Evolutionary conservation across 164 flowering plant species (phyloP), one percentile per base, ranked within the genome.

Genomic region (Chloranthus sessilifolius): DNA sequence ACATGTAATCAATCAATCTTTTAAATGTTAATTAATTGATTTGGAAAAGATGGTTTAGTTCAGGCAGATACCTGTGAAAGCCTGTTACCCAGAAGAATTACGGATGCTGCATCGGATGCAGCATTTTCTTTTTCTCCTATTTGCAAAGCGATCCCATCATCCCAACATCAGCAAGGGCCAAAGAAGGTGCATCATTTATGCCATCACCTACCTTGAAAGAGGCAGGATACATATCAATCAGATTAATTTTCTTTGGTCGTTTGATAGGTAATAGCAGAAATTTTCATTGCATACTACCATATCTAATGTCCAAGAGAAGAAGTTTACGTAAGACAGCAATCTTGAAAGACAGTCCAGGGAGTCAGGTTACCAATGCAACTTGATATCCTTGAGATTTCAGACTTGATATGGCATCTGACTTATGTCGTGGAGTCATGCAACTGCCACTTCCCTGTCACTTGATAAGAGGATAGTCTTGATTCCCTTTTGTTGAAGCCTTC

Each of bases 391-490:
- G 67, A 20, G 67, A 64, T 69, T 82, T 86, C 48, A 87, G 74
- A 57, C 61, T 42, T 63, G 94, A 76, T 62, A 90, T 84, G 40
- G 57, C 61, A 50, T 49, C 73, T 40, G 80, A 75, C 68, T 90
- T 90, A 59, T 75, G 75, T 64, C 77, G 72, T 14, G 98, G 98
- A 55, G 82, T 74, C 63, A 87, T 87, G 88, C 89, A 53, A 86
- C 98, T 82, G 98, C 95, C 87, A 82, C 98, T 87, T 90, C 95
- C 98, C 94, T 84, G 80, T 90, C 98, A 38, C 98, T 95, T 47
- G 98, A 90, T 53, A 87, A 63, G 14, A 90, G 77, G 47, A 82
- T 60, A 33, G 89, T 78, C 60, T 63, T 74, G 74, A 90, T 81
- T 43, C 95, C 91, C 67, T 69, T 78, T 61, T 77, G 61, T 63